A percentile compares a stretch with the other conserved stretches of the same genome.
Evolutionary conservation across 2,329 filamentous ascomycete species (phyloP).

Genomic region (Exophiala sp.): DNA sequence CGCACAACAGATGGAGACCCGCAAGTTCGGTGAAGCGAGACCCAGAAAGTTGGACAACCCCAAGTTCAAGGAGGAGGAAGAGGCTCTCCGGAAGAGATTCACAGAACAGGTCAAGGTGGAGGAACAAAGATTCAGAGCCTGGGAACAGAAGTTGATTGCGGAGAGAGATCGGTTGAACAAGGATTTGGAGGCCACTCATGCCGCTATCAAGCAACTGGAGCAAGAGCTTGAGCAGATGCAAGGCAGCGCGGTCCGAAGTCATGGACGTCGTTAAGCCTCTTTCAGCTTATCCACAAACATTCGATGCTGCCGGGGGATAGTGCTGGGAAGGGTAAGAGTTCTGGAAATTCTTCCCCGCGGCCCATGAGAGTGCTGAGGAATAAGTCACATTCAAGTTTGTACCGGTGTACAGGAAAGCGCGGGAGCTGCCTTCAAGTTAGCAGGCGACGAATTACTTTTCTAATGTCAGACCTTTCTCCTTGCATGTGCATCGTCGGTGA

Average conservation of each 20-base stretch:
- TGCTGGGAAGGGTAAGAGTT: conserved; percentile 7
- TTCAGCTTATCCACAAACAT: not conserved
- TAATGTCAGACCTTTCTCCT: conserved; percentile 21
- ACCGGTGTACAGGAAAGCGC: conserved; percentile 9
- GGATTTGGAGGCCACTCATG: conserved; percentile 96
- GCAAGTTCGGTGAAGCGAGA: conserved; percentile 96
- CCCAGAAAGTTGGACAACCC: conserved; percentile 98
- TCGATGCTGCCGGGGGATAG: not conserved
- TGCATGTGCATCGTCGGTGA: too few relatives aligned
- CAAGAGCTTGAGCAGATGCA: conserved; percentile 90
- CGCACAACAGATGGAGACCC: conserved; percentile 98
- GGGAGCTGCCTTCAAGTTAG: conserved; percentile 12
- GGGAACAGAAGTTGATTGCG: conserved; percentile 99
- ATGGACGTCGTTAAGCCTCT: conserved; percentile 71
- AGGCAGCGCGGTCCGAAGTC: conserved; percentile 80
- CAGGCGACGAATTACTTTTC: conserved; percentile 22
- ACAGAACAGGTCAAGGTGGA: conserved; percentile 99
- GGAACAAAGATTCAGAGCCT: conserved; percentile 97
- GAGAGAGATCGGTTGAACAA: conserved; percentile 99
- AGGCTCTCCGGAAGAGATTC: conserved; percentile 96
- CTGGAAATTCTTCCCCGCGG: conserved; percentile 19
- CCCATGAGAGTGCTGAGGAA: not conserved
- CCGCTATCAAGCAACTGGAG: conserved; percentile 62
- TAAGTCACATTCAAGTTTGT: conserved; percentile 9
- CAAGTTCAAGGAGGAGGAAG: conserved; percentile 99